Base-by-base conservation (phyloP, 1,284 basidiomycete species). In the Phlebopus sp. region DNA sequence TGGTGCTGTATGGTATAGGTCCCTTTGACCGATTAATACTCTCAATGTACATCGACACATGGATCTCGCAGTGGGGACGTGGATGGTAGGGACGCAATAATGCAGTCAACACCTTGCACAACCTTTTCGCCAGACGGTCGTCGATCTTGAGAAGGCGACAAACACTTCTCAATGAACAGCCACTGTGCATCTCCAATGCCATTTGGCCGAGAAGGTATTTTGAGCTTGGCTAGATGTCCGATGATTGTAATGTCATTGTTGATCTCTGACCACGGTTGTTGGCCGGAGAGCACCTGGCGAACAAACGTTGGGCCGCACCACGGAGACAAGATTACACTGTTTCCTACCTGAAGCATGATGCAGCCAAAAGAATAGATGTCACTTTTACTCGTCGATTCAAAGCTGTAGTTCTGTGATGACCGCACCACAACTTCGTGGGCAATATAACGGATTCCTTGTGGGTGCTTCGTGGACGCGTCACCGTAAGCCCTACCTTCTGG, bases 51-150 rank as follows among this genome's bases (percentile, higher is more conserved):
- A 6, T 23, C 21, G 6, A 6, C 21, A 23, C 21, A 23, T 23
- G 21, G 6, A 23, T 3, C 21, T 23, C 6, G 21, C 6, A 6
- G 21, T 23, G 21, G 21, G 3, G 21, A 23, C 21, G 21, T 23
- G 21, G 21, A 23, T 23, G 21, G 21, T 23, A 23, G 21, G 6
- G 21, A 23, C 4, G 21, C 21, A 6, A 23, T 23, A 3, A 23
- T 23, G 21, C 21, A 4, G 6, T 23, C 6, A 14, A 87, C 81
- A 56, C 17, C 38, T 10, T 30, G 43, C 7, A 44, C 32, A 17
- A 49, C 10, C 18, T 19, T 17, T 31, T 54, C 43, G 27, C 41
- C 35, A 1, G 46, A 11, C 10, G 55, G 55, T 42, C 55, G 40
- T 19, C 6, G 21, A 23, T 45, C 31, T 7, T 42, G 8, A 18